These are phyloP conservation scores for Funneliformis caledonium DNA, from an alignment of 371 early-diverging fungal genomes.

Conservation along the genomic window DNA sequence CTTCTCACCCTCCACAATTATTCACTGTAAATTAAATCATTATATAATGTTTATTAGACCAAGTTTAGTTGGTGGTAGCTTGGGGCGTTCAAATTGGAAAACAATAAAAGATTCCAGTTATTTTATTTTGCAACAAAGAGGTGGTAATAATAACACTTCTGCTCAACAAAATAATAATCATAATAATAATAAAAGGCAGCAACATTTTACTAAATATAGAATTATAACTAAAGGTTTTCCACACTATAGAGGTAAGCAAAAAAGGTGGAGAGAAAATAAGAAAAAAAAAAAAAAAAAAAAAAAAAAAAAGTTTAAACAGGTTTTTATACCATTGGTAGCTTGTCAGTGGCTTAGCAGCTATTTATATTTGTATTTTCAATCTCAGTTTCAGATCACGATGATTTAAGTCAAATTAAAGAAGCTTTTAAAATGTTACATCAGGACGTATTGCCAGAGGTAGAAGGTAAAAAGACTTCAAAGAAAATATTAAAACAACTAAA, in stretches of 20 bases:
- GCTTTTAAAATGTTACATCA: conserved; percentile 18
- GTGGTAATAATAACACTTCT: not conserved
- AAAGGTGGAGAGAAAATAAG: no score
- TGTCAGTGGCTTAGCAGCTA: no score
- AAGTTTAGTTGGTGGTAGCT: conserved; percentile 20
- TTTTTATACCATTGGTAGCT: no score
- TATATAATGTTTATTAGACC: conserved; percentile 26
- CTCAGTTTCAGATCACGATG: conserved; percentile 29
- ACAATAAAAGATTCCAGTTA: conserved; percentile 13
- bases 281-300: no score
- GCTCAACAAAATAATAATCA: conserved; percentile 22
- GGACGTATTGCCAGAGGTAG: conserved; percentile 15
- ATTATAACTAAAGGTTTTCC: conserved; percentile 36
- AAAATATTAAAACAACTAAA: conserved; percentile 39
- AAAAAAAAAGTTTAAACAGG: no score
- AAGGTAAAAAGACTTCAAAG: conserved; percentile 32
- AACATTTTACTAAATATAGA: conserved; percentile 21
- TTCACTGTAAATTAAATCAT: no score
- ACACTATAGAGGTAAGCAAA: conserved; percentile 31
- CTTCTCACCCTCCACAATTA: not conserved
- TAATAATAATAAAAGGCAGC: conserved; percentile 7
- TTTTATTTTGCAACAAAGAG: conserved; percentile 22
- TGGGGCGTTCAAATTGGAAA: conserved; percentile 37
- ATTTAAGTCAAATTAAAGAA: conserved; percentile 20
- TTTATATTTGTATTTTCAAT: no score